Evolutionary conservation across 2,329 filamentous ascomycete species (phyloP).

Genomic region (Colletotrichum tanaceti): DNA sequence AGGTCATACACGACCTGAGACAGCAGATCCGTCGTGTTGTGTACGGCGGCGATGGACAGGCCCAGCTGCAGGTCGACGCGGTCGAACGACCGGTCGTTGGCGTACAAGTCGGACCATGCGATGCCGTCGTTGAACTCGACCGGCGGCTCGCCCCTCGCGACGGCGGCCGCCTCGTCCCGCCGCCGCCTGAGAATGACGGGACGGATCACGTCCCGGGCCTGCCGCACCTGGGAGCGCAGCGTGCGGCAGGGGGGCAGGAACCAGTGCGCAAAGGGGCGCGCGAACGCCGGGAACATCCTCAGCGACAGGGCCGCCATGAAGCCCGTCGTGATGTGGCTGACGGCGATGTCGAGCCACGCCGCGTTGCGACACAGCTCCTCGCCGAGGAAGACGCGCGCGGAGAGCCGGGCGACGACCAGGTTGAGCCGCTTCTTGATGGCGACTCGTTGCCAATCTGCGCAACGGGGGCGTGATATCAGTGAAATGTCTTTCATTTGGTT

Average conservation of each 20-base stretch:
- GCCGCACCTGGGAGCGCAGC: conserved; percentile 51
- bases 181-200: conserved; percentile 47
- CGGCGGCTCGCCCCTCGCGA: conserved; percentile 4
- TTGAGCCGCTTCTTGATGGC: neutral
- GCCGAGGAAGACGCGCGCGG: conserved; percentile 62
- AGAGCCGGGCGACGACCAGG: conserved; percentile 58
- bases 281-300: conserved; percentile 52
- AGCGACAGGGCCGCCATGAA: conserved; percentile 53
- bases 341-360: conserved; percentile 59
- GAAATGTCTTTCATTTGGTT: too few species aligned
- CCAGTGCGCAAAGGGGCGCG: conserved; percentile 57
- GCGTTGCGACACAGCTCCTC: conserved; percentile 57
- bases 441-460: neutral
- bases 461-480: too few species aligned
- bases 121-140: conserved; percentile 51
- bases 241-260: conserved; percentile 54
- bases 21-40: conserved; percentile 53
- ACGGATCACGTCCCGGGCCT: conserved; percentile 51
- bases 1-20: conserved; percentile 55
- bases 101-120: conserved; percentile 55
- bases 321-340: conserved; percentile 54
- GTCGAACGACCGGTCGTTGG: conserved; percentile 71
- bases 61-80: conserved; percentile 76
- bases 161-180: conserved; percentile 45
- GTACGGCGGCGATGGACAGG: conserved; percentile 71